phyloP scores from a whole-genome alignment of 306 rosid genomes.

The Quercus ilex region DNA sequence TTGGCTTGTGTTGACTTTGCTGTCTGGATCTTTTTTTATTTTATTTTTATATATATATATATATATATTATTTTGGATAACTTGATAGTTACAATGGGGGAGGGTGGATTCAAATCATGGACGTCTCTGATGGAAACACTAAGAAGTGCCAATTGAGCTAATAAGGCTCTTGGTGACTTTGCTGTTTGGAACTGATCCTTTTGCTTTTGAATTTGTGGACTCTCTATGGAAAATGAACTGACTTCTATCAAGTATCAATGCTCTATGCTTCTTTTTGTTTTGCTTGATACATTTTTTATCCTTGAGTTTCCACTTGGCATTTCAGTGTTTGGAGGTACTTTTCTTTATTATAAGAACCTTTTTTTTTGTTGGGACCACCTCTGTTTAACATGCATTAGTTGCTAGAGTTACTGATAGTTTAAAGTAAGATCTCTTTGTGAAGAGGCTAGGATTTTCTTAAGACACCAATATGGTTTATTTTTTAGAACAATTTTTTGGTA shows the following conservation, averaged over 20 bases:
- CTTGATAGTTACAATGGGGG: too few relatives aligned
- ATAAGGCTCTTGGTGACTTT: constrained; percentile 1
- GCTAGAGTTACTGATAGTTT: not conserved
- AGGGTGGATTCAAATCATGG: too few relatives aligned
- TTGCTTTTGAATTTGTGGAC: not conserved
- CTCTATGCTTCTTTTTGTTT: not conserved
- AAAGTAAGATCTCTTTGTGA: not conserved
- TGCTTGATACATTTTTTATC: not conserved
- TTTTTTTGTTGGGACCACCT: not conserved
- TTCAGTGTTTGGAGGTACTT: not conserved
- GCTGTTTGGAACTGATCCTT: constrained; percentile 1
- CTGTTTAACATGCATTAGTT: not conserved
- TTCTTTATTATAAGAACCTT: not conserved
- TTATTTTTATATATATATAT: too few relatives aligned
- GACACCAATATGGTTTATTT: not conserved
- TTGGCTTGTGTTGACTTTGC: constrained; percentile 14
- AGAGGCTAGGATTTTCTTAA: not conserved
- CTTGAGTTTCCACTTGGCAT: not conserved
- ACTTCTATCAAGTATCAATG: not conserved
- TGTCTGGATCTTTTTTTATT: not conserved
- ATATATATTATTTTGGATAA: too few relatives aligned
- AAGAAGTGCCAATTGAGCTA: too few relatives aligned
- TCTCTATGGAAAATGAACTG: not conserved
- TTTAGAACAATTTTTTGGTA: not conserved
- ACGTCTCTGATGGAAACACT: too few relatives aligned